phyloP scores from a whole-genome alignment of 129 eudicot genomes.

The Mikania micrantha region DNA sequence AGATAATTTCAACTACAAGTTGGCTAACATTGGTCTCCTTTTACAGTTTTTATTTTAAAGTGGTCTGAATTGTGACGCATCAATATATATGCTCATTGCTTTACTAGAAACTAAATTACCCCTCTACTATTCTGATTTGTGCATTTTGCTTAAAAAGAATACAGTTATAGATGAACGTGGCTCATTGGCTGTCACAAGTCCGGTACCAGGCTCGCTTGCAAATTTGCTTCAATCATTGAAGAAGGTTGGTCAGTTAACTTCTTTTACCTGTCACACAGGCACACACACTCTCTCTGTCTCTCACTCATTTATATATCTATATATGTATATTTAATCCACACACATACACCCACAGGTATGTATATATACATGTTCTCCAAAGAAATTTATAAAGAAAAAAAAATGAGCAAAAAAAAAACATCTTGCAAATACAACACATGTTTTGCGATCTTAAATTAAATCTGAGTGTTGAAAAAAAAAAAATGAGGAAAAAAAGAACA shows the following conservation, averaged over 20 bases:
- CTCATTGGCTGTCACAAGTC: slow-evolving; percentile 79
- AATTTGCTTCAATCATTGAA: slow-evolving; percentile 47
- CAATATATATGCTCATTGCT: neutral
- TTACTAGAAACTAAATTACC: neutral
- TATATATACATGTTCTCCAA: neutral
- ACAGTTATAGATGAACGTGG: slow-evolving; percentile 78
- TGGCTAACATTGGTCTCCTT: neutral
- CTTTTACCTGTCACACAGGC: neutral
- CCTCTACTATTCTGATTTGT: slow-evolving; percentile 10
- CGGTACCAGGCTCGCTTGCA: slow-evolving; percentile 73
- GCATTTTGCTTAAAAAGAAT: slow-evolving; percentile 49
- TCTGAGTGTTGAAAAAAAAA: neutral
- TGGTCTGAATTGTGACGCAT: neutral
- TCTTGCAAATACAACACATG: neutral
- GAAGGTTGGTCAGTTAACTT: slow-evolving; percentile 45
- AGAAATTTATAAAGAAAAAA: neutral
- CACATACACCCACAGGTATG: neutral
- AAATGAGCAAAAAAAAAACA: neutral
- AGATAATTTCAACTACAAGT: neutral
- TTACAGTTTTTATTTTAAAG: neutral
- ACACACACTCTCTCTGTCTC: neutral
- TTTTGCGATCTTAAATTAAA: neutral
- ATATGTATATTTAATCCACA: too few relatives aligned
- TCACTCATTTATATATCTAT: too few relatives aligned
- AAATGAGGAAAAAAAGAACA: neutral